Percentiles rank a stretch among this genome's conserved stretches.
These are phyloP conservation scores for Volvox africanus DNA, from an alignment of 139 green algal species.

Conservation along the genomic window DNA sequence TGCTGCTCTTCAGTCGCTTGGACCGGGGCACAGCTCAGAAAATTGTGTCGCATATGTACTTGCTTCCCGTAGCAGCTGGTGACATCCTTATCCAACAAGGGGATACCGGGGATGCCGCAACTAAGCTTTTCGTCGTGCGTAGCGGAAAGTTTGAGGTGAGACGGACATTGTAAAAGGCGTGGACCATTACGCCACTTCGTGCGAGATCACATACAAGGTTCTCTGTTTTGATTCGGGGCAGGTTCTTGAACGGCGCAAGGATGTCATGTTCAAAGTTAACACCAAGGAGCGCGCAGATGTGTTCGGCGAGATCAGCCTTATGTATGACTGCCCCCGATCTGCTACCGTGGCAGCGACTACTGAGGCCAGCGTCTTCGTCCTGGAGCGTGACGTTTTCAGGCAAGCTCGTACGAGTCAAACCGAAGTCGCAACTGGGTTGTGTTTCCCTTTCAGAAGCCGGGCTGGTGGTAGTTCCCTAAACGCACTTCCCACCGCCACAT, in stretches of 20 bases:
- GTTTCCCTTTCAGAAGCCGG: too few relatives aligned
- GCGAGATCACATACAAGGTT: too few relatives aligned
- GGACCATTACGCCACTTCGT: neutral
- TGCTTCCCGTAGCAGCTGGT: constrained; percentile 58
- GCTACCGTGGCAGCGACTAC: constrained; percentile 92
- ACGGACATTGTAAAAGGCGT: neutral
- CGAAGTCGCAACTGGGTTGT: too few relatives aligned
- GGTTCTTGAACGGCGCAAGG: constrained; percentile 71
- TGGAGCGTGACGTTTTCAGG: constrained; percentile 89
- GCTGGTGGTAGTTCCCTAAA: too few relatives aligned
- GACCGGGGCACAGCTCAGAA: constrained; percentile 67
- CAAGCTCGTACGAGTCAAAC: neutral
- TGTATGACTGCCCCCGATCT: constrained; percentile 85
- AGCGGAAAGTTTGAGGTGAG: constrained; percentile 90
- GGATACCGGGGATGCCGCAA: constrained; percentile 86
- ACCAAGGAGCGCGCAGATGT: constrained; percentile 68
- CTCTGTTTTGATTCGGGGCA: neutral
- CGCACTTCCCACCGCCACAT: too few relatives aligned
- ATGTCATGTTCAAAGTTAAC: constrained; percentile 69
- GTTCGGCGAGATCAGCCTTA: constrained; percentile 72
- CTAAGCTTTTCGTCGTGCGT: constrained; percentile 95
- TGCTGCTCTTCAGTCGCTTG: constrained; percentile 89
- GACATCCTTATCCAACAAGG: constrained; percentile 95
- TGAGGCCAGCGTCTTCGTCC: constrained; percentile 89
- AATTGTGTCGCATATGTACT: constrained; percentile 74